Percentiles rank a stretch among this genome's conserved stretches.
phyloP scores from a whole-genome alignment of 257 asterid species.

The Solanum etuberosum region DNA sequence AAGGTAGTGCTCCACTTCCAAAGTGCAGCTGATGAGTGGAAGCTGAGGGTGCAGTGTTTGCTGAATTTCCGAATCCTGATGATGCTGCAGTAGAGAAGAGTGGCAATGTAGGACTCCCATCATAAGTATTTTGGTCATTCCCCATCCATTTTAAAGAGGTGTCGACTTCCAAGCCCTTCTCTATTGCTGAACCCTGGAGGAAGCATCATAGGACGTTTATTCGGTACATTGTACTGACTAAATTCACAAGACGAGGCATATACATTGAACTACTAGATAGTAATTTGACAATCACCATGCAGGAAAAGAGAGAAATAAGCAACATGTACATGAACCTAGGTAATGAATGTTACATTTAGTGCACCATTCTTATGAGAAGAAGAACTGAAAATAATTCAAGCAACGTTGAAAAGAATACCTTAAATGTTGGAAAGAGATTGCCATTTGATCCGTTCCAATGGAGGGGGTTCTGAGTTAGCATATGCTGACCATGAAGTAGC shows the following conservation, averaged over 20 bases:
- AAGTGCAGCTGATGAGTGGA: conserved; percentile 25
- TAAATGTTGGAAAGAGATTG: conserved; percentile 31
- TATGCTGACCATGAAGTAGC: conserved; percentile 18
- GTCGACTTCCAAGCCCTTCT: conserved; percentile 40
- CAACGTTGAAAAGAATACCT: conserved; percentile 22
- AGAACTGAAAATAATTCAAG: neutral
- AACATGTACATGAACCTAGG: neutral
- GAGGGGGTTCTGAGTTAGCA: conserved; percentile 21
- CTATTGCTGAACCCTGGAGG: conserved; percentile 58
- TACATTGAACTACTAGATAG: neutral
- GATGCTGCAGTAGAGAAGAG: conserved; percentile 85
- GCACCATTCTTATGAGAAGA: neutral
- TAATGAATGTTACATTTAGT: neutral
- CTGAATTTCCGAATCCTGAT: conserved; percentile 89
- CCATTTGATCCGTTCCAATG: conserved; percentile 29
- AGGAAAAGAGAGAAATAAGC: neutral
- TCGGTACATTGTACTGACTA: neutral
- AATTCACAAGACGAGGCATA: neutral
- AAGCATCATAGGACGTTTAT: neutral
- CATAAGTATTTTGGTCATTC: conserved; percentile 12
- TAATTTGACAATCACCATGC: neutral
- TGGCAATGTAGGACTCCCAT: conserved; percentile 22
- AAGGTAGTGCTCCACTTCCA: conserved; percentile 14
- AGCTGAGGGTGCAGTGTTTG: conserved; percentile 11
- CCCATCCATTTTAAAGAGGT: conserved; percentile 34